Percentiles rank a stretch among this genome's conserved stretches.
These are phyloP conservation scores for Acanthamoeba triangularis DNA, from an alignment of 208 protist species.

Conservation along the genomic window DNA sequence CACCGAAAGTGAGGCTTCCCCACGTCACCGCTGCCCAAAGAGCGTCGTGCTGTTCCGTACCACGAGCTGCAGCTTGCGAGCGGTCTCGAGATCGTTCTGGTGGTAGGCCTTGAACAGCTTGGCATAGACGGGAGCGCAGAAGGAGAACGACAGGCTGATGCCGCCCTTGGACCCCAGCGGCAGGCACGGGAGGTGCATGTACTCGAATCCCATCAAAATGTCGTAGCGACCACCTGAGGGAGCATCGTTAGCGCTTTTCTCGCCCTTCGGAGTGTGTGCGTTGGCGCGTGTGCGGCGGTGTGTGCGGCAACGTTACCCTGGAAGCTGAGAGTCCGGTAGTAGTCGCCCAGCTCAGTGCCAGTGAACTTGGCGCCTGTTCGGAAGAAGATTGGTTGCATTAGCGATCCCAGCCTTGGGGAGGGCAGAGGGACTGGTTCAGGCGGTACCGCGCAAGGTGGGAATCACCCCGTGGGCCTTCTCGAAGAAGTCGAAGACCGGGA, in stretches of 20 bases:
- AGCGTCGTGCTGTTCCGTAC: too few species aligned
- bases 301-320: neutral
- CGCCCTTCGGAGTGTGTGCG: too few species aligned
- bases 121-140: constrained; percentile 1
- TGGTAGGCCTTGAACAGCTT: neutral
- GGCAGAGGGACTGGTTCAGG: too few species aligned
- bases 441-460: constrained; percentile 1
- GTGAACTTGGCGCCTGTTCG: constrained; percentile 25
- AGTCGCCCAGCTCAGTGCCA: constrained; percentile 24
- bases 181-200: constrained; percentile 39
- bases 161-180: constrained; percentile 36
- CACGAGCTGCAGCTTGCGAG: neutral
- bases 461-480: neutral
- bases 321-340: constrained; percentile 8
- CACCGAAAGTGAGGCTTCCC: too few species aligned
- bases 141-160: constrained; percentile 42
- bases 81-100: neutral
- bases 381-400: too few species aligned
- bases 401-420: too few species aligned
- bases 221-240: neutral
- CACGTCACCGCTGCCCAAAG: too few species aligned
- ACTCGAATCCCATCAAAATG: constrained; percentile 42
- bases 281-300: neutral
- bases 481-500: constrained; percentile 51
- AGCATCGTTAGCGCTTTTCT: too few species aligned